Conservation (phyloP, 2,329 filamentous ascomycete species). For the Aspergillus ochraceoroseus region DNA sequence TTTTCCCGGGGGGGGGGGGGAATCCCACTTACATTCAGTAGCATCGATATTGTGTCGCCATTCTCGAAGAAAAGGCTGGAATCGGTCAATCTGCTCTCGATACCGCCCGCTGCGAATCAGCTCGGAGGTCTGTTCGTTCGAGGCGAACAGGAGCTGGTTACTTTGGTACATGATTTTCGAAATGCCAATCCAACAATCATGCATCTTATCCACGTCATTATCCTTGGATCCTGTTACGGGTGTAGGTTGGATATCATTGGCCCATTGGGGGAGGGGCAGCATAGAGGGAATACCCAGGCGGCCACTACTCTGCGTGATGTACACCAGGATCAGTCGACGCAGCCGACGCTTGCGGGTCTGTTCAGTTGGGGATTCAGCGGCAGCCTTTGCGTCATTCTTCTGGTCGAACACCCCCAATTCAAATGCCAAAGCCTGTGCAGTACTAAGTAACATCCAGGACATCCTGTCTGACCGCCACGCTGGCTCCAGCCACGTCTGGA, state of each 20-base stretch:
- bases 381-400: conserved; percentile 66
- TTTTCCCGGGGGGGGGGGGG: background rate
- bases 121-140: conserved; percentile 78
- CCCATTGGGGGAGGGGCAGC: conserved; percentile 59
- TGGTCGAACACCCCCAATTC: conserved; percentile 95
- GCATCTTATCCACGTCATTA: conserved; percentile 52
- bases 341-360: conserved; percentile 78
- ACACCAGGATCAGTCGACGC: conserved; percentile 80
- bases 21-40: conserved; percentile 51
- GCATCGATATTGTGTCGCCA: conserved; percentile 81
- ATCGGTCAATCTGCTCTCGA: conserved; percentile 71
- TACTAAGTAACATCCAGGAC: conserved; percentile 96
- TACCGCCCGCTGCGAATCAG: conserved; percentile 85
- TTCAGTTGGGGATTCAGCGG: conserved; percentile 48
- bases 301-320: conserved; percentile 88
- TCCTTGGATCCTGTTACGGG: conserved; percentile 27
- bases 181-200: conserved; percentile 89
- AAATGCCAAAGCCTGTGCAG: conserved; percentile 81
- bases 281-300: conserved; percentile 89
- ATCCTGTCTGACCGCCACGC: conserved; percentile 92
- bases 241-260: conserved; percentile 36
- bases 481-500: conserved; percentile 94
- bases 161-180: conserved; percentile 87
- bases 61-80: conserved; percentile 69
- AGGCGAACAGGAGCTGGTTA: conserved; percentile 83